Base-by-base conservation (phyloP, 192 early-diverging fungal species). In the Oehlia diaphana region DNA sequence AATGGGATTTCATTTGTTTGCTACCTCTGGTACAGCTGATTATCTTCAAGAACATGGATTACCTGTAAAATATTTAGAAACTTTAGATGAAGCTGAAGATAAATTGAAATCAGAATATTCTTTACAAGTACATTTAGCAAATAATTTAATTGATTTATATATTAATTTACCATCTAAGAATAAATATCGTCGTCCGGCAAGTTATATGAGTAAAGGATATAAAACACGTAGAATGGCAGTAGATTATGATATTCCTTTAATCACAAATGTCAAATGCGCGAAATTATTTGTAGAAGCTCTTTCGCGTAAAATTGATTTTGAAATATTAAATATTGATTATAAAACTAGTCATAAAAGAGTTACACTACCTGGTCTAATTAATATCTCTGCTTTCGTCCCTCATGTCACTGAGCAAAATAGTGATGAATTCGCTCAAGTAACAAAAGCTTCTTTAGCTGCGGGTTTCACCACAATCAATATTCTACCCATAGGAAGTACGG, bases 201-300 rank as follows among this genome's bases (percentile, higher is more conserved):
- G 90, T 80, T 99, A 98, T 84, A 94, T 98, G 84, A 93, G 92
- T 76, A 93, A 93, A 80, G 98, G 98, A 47, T 99, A 99, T 88
- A 91, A 91, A 79, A 94, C 93, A 76, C 93, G 98, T 75, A 92
- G 98, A 82, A 95, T 99, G 95, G 98, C 98, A 44, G 94, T 99
- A 37, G 98, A 99, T 85, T 95, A 96, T 80, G 95, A 95, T 61
- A 89, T 99, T 66, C 98, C 98, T 10, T 87, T 99, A 82, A 96
- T 99, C 83, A 99, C 98, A 77, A 99, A 99, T 82, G 91, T 99
- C 88, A 99, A 99, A 89, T 98, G 97, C 82, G 98, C 98, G 80
- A 98, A 98, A 89, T 84, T 99, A 74, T 98, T 99, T 79, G 88
- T 99, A 63, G 98, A 99, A 87, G 98, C 98, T 0, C 86, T 98